Conservation (phyloP, 805 yeast species). For the Barnettozyma sucrosica region DNA sequence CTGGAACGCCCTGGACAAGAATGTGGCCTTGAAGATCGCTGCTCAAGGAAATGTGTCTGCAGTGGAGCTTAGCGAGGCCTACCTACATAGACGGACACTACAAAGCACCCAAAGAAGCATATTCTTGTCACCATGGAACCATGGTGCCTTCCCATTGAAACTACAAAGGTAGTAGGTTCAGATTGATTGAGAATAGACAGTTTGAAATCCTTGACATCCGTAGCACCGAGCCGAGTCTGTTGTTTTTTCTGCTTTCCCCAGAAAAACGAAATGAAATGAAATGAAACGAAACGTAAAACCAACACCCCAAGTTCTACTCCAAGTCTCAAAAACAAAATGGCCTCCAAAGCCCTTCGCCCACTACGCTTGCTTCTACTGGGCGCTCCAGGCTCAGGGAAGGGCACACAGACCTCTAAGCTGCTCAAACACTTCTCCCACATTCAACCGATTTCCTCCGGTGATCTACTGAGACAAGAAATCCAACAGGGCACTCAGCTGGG, state of each 20-base stretch:
- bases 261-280: background rate
- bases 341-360: conserved; percentile 28
- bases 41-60: conserved; percentile 46
- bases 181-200: too few species aligned
- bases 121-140: conserved; percentile 52
- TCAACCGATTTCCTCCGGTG: conserved; percentile 75
- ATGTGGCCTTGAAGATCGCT: conserved; percentile 56
- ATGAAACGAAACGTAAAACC: background rate
- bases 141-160: conserved; percentile 23
- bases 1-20: conserved; percentile 61
- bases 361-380: conserved; percentile 72
- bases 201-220: too few species aligned
- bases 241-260: background rate
- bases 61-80: conserved; percentile 45
- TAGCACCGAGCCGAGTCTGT: too few species aligned
- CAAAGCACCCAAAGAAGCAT: conserved; percentile 63
- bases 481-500: conserved; percentile 50
- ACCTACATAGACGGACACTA: conserved; percentile 40
- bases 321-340: too few species aligned
- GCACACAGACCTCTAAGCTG: conserved; percentile 73
- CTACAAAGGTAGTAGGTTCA: too few species aligned
- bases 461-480: conserved; percentile 67
- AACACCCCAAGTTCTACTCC: too few species aligned
- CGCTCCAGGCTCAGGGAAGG: conserved; percentile 96
- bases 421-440: conserved; percentile 48